Percentiles rank a stretch among this genome's conserved stretches.
These are phyloP conservation scores for Colletotrichum falcatum DNA, from an alignment of 2,329 filamentous ascomycete genomes.

Conservation along the genomic window DNA sequence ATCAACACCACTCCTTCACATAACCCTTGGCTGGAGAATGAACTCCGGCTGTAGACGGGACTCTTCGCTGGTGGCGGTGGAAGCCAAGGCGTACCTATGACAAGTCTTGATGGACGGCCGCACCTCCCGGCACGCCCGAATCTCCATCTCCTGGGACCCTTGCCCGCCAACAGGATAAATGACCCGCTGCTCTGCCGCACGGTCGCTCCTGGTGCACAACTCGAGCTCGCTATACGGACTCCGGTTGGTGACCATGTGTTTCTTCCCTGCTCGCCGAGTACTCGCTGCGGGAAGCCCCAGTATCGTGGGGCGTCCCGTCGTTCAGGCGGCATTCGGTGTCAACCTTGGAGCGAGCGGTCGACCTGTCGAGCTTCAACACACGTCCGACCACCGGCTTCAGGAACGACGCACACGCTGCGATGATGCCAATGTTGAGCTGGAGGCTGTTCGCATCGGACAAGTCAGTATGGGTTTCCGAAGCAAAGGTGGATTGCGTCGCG, in stretches of 20 bases:
- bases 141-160: background rate
- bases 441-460: slow-evolving; percentile 46
- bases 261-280: background rate
- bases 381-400: slow-evolving; percentile 52
- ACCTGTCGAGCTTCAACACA: slow-evolving; percentile 44
- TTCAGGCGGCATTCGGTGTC: slow-evolving; percentile 23
- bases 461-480: background rate
- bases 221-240: slow-evolving; percentile 13
- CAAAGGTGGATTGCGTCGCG: background rate
- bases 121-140: background rate
- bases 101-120: background rate
- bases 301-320: slow-evolving; percentile 6
- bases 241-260: background rate
- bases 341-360: slow-evolving; percentile 16
- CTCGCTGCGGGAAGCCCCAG: slow-evolving; percentile 9
- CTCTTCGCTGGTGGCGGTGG: slow-evolving; percentile 27
- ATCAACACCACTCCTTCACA: slow-evolving; percentile 5
- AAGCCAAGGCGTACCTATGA: background rate
- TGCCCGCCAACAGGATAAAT: background rate
- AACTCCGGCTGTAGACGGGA: slow-evolving; percentile 26
- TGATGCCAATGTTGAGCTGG: slow-evolving; percentile 54
- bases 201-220: background rate
- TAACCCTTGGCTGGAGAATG: slow-evolving; percentile 11
- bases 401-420: slow-evolving; percentile 54
- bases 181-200: background rate